Evolutionary conservation across 2,329 filamentous ascomycete species (phyloP).

Genomic region (Clonostachys solani): DNA sequence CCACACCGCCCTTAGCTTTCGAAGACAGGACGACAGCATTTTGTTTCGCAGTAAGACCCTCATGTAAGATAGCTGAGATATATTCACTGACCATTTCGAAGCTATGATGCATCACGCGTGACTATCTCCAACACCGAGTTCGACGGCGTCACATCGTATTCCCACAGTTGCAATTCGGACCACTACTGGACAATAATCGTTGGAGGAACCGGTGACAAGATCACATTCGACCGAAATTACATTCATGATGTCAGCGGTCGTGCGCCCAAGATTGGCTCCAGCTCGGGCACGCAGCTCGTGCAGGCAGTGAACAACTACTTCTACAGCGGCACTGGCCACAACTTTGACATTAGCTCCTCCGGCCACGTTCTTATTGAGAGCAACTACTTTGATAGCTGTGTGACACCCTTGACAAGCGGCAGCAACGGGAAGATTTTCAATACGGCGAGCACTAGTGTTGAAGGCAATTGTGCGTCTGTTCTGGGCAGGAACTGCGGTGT

Average conservation of each 20-base stretch:
- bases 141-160: constrained; percentile 35
- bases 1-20: not conserved
- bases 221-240: constrained; percentile 59
- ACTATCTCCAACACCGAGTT: constrained; percentile 42
- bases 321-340: constrained; percentile 48
- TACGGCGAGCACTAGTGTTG: constrained; percentile 9
- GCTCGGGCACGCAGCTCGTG: constrained; percentile 50
- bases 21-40: not conserved
- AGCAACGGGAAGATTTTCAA: constrained; percentile 1
- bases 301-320: constrained; percentile 63
- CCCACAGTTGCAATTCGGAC: constrained; percentile 34
- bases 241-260: constrained; percentile 55
- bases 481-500: constrained; percentile 1
- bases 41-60: not conserved
- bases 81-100: constrained; percentile 10
- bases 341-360: constrained; percentile 46
- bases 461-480: constrained; percentile 2
- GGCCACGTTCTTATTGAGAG: constrained; percentile 48
- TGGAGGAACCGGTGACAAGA: constrained; percentile 29
- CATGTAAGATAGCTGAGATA: not conserved
- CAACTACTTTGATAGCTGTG: constrained; percentile 52
- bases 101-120: constrained; percentile 32
- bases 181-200: constrained; percentile 34
- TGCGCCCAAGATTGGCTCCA: constrained; percentile 51
- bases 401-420: constrained; percentile 11